Percentiles rank a stretch among this genome's conserved stretches.
Conservation (phyloP, 1,284 basidiomycete species). For the Coniferiporia sulphurascens region DNA sequence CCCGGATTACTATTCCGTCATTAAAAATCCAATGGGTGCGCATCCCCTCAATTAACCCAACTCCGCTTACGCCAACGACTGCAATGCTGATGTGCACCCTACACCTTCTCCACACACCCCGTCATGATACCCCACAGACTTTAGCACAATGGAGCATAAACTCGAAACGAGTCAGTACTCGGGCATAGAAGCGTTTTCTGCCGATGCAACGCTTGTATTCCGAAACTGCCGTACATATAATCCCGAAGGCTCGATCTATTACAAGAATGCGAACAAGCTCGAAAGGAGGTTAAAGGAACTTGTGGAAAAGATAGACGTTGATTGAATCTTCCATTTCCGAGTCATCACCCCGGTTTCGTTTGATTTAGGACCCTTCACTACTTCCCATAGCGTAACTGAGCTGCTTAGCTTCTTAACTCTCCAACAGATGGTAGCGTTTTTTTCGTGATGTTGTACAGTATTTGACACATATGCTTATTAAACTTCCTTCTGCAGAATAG, state of each 20-base stretch:
- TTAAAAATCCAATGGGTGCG: slow-evolving; percentile 92
- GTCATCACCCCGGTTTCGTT: neutral
- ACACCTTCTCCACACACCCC: neutral
- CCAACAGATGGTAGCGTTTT: neutral
- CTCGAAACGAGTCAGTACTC: slow-evolving; percentile 80
- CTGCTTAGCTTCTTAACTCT: too few relatives aligned
- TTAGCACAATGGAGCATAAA: slow-evolving; percentile 91
- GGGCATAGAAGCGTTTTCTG: slow-evolving; percentile 72
- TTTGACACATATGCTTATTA: neutral
- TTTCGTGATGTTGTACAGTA: neutral
- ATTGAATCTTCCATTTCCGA: slow-evolving; percentile 2
- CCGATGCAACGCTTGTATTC: slow-evolving; percentile 83
- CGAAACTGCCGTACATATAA: slow-evolving; percentile 94
- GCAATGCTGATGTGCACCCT: neutral
- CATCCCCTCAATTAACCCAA: slow-evolving; percentile 16
- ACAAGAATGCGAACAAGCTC: slow-evolving; percentile 81
- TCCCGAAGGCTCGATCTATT: slow-evolving; percentile 79
- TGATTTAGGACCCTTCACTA: neutral
- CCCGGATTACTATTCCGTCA: slow-evolving; percentile 86
- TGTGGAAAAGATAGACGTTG: slow-evolving; percentile 29
- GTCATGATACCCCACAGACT: slow-evolving; percentile 47
- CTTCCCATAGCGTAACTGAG: too few relatives aligned
- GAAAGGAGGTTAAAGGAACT: slow-evolving; percentile 65
- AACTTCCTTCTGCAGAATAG: neutral
- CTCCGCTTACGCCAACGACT: neutral